Base-by-base conservation (phyloP, 1,284 basidiomycete species). In the Irpex rosettiformis region DNA sequence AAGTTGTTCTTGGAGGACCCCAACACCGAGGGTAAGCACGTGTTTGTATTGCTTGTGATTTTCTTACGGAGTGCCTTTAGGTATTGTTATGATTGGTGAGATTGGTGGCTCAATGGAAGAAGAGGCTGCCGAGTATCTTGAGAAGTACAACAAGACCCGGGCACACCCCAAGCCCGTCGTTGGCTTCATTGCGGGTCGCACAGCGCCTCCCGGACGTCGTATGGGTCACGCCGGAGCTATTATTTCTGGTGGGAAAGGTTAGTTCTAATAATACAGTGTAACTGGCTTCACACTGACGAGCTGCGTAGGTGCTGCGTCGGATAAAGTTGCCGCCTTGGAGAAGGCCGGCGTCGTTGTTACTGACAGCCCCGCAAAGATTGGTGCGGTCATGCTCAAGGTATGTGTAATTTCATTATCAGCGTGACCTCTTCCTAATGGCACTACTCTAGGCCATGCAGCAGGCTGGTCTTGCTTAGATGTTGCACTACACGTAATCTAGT, bases 61-160 rank as follows among this genome's bases (percentile, higher is more conserved):
- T 33, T 33, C n/a, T 21, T 18, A n/a, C 18, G 25, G 37, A 49
- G 22, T 21, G 42, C 27, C 57, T 11, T 52, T 62, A 88, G 93
- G 93, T 68, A 96, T 99, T 65, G 96, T 99, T 58, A 81, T 99
- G 66, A 99, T 99, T 69, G 97, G 97, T 66, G 97, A 99, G 77
- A 99, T 99, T 69, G 97, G 97, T 67, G 97, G 97, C 27, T 90
- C 91, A 18, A 99, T 98, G 96, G 97, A 99, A 77, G 97, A 99
- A 74, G 96, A 99, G 66, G 97, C 97, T 16, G 97, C 97, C 3
- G 97, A 96, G 69, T 97, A 96, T 77, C 81, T 99, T 58, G 89
- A 92, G 72, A 81, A 86, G 74, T 90, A 94, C 82, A 99, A 99
- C 84, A 91, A 93, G 76, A 93, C 91, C 47, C 84, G 91, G 47